phyloP scores from a whole-genome alignment of 306 rosid genomes.

The Cyclanthera cordifolia region DNA sequence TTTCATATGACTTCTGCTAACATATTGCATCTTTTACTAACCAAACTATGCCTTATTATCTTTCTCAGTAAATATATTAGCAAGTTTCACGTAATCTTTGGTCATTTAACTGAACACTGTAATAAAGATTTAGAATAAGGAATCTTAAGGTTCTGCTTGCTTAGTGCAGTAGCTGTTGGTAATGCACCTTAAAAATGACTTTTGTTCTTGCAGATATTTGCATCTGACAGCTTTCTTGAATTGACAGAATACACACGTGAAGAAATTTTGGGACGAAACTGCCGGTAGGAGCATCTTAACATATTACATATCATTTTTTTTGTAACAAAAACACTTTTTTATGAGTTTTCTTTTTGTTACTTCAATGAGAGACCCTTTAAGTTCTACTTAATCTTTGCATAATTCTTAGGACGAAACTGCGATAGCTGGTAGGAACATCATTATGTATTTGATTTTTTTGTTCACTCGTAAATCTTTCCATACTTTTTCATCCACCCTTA shows the following conservation, averaged over 20 bases:
- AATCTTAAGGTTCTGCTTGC: neutral
- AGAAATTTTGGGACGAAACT: conserved; percentile 92
- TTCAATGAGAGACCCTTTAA: neutral
- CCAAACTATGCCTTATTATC: neutral
- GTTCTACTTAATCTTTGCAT: neutral
- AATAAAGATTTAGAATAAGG: neutral
- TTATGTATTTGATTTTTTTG: too few species aligned
- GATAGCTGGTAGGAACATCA: too few species aligned
- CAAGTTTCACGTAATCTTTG: neutral
- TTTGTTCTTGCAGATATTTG: conserved; percentile 71
- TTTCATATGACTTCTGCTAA: neutral
- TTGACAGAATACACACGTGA: conserved; percentile 92
- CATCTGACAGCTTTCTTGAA: conserved; percentile 95
- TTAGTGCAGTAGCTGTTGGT: neutral
- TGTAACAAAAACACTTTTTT: neutral
- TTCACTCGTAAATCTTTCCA: neutral
- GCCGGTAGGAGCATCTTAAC: conserved; percentile 40
- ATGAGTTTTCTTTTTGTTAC: neutral
- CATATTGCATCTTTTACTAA: neutral
- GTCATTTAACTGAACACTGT: neutral
- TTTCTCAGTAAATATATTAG: neutral
- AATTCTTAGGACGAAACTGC: too few species aligned
- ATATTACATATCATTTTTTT: neutral
- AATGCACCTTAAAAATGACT: neutral
- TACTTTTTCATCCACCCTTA: neutral